These are phyloP conservation scores for Karstenula rhodostoma DNA, from an alignment of 2,329 filamentous ascomycete species.

Conservation along the genomic window DNA sequence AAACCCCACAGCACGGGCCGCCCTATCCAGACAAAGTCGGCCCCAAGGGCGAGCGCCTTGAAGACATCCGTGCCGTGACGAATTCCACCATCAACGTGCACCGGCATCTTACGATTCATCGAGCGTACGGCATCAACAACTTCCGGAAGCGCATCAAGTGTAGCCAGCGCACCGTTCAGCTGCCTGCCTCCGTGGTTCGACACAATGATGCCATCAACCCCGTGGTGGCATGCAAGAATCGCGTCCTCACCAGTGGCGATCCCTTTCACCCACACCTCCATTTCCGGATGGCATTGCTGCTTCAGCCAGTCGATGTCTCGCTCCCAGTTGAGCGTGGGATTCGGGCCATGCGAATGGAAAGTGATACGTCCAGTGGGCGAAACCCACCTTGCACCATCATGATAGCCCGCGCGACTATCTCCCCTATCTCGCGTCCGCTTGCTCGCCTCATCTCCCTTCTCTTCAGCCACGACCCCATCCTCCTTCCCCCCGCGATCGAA, in stretches of 20 bases:
- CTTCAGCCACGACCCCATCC: neutral
- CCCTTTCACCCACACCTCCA: conserved; percentile 54
- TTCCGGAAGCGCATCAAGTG: conserved; percentile 61
- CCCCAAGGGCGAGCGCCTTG: conserved; percentile 91
- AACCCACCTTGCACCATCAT: conserved; percentile 2
- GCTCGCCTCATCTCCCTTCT: conserved; percentile 1
- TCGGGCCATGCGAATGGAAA: conserved; percentile 4
- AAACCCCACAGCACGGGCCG: conserved; percentile 71
- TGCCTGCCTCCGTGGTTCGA: conserved; percentile 63
- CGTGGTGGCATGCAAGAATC: conserved; percentile 51
- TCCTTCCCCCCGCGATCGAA: conserved; percentile 15
- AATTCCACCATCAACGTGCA: conserved; percentile 89
- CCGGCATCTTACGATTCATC: conserved; percentile 58
- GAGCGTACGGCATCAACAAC: conserved; percentile 58
- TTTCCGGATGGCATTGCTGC: conserved; percentile 29
- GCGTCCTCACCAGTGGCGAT: conserved; percentile 53
- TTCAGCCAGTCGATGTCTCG: conserved; percentile 27
- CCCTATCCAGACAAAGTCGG: conserved; percentile 77
- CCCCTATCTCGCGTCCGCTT: conserved; percentile 14
- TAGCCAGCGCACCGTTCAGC: conserved; percentile 56
- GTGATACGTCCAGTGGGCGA: conserved; percentile 6
- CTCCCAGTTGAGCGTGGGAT: conserved; percentile 29
- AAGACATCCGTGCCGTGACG: conserved; percentile 90
- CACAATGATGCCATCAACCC: conserved; percentile 57
- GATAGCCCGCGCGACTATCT: neutral